phyloP scores from a whole-genome alignment of 495 filamentous ascomycete species.

The Penicillium flavigenum region DNA sequence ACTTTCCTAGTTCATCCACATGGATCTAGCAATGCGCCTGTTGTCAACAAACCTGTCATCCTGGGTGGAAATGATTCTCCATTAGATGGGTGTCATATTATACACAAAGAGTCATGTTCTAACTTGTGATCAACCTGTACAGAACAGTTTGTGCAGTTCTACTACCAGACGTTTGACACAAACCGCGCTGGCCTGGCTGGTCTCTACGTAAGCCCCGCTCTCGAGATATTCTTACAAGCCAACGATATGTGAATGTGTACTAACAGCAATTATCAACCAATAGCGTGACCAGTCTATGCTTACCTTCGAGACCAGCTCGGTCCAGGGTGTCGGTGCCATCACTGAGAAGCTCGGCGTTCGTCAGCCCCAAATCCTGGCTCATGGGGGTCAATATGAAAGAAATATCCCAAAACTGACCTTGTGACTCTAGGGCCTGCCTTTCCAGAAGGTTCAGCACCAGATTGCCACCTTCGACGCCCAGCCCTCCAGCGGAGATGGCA shows the following conservation, averaged over 20 bases:
- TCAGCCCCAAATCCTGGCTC: not conserved
- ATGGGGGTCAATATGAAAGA: not conserved
- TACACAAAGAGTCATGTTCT: conserved; percentile 12
- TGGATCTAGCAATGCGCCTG: conserved; percentile 10
- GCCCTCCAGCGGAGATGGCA: conserved; percentile 61
- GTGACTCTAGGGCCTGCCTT: conserved; percentile 65
- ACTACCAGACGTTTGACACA: conserved; percentile 82
- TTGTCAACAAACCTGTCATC: conserved; percentile 11
- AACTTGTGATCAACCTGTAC: conserved; percentile 16
- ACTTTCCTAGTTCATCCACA: not conserved
- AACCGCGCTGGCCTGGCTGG: conserved; percentile 57
- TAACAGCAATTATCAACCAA: conserved; percentile 17
- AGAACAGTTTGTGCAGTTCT: conserved; percentile 85
- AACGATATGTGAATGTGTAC: not conserved
- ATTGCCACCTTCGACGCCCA: conserved; percentile 73
- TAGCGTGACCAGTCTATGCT: conserved; percentile 87
- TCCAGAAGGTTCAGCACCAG: conserved; percentile 73
- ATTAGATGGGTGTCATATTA: not conserved
- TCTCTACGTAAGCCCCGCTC: conserved; percentile 70
- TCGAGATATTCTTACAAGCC: too few relatives aligned
- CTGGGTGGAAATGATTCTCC: conserved; percentile 1
- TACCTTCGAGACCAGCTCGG: conserved; percentile 74
- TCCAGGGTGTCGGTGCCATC: conserved; percentile 61
- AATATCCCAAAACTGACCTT: not conserved
- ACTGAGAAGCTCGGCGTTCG: conserved; percentile 75